phyloP scores from a whole-genome alignment of 768 basidiomycete species.

The Kondoa subrosea region DNA sequence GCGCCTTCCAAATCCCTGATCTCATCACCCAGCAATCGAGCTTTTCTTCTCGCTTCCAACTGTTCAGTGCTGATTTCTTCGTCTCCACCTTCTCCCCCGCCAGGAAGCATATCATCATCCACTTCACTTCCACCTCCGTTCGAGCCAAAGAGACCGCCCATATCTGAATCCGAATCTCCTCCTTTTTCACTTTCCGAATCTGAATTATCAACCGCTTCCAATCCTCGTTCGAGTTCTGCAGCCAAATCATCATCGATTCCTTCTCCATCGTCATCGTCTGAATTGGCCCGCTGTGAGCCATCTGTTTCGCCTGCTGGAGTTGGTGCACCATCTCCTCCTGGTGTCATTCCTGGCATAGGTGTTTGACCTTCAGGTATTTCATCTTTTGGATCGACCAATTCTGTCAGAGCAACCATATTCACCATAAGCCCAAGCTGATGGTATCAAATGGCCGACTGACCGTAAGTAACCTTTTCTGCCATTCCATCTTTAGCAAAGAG shows the following conservation, averaged over 20 bases:
- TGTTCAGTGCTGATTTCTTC: conserved; percentile 47
- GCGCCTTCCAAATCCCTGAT: conserved; percentile 76
- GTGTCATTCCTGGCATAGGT: conserved; percentile 12
- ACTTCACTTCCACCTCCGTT: background rate
- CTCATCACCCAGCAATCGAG: conserved; percentile 69
- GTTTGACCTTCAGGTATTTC: conserved; percentile 37
- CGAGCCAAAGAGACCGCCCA: conserved; percentile 8
- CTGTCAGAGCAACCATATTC: no score
- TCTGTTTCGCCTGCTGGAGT: conserved; percentile 42
- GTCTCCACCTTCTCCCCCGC: conserved; percentile 29
- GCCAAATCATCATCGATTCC: conserved; percentile 52
- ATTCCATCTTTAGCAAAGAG: conserved; percentile 61
- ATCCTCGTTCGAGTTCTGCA: conserved; percentile 67
- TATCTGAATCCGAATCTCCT: conserved; percentile 11
- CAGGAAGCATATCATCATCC: conserved; percentile 40
- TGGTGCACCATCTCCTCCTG: conserved; percentile 8
- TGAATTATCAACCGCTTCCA: conserved; percentile 37
- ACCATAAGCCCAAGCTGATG: conserved; percentile 6
- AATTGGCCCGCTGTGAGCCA: conserved; percentile 32
- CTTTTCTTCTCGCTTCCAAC: conserved; percentile 31
- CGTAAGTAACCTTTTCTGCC: conserved; percentile 33
- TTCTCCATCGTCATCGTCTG: conserved; percentile 39
- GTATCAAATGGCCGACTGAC: background rate
- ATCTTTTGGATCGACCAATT: conserved; percentile 11
- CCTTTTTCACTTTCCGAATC: conserved; percentile 34